phyloP scores from a whole-genome alignment of 2,329 filamentous ascomycete genomes.

The Pochonia chlamydosporia region DNA sequence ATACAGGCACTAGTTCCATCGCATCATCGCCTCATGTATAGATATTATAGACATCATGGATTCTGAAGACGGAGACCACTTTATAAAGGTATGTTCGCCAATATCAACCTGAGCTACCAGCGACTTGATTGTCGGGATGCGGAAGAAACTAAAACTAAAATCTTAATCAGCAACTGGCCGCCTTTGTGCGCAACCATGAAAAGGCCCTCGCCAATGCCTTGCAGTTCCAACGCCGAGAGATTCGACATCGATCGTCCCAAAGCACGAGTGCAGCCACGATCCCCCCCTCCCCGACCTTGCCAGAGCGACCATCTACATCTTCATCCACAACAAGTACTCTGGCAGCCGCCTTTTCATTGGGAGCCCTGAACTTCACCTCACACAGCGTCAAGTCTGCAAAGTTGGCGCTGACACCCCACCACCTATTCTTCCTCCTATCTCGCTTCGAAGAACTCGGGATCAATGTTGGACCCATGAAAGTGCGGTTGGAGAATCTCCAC shows the following conservation, averaged over 20 bases:
- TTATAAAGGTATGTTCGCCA: slow-evolving; percentile 64
- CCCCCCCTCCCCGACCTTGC: slow-evolving; percentile 51
- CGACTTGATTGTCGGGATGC: neutral
- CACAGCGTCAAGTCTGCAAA: slow-evolving; percentile 84
- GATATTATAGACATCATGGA: slow-evolving; percentile 52
- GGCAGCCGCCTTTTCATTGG: slow-evolving; percentile 80
- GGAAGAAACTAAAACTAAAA: slow-evolving; percentile 22
- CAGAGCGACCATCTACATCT: slow-evolving; percentile 58
- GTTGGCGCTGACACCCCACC: slow-evolving; percentile 87
- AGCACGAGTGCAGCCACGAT: slow-evolving; percentile 54
- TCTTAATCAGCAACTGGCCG: slow-evolving; percentile 74
- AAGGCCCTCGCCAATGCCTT: slow-evolving; percentile 94
- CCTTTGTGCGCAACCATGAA: slow-evolving; percentile 95
- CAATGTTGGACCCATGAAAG: slow-evolving; percentile 89
- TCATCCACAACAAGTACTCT: slow-evolving; percentile 69
- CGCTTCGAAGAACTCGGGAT: slow-evolving; percentile 92
- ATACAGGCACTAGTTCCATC: neutral
- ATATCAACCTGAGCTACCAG: neutral
- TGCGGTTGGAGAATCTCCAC: slow-evolving; percentile 90
- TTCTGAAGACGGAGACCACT: slow-evolving; percentile 84
- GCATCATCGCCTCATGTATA: slow-evolving; percentile 17
- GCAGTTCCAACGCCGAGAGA: slow-evolving; percentile 68
- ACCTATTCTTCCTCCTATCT: slow-evolving; percentile 92
- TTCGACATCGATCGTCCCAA: slow-evolving; percentile 64
- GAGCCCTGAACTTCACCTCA: slow-evolving; percentile 77